Evolutionary conservation across 2,329 filamentous ascomycete genomes (phyloP).

Genomic region (Lecanicillium sp.): DNA sequence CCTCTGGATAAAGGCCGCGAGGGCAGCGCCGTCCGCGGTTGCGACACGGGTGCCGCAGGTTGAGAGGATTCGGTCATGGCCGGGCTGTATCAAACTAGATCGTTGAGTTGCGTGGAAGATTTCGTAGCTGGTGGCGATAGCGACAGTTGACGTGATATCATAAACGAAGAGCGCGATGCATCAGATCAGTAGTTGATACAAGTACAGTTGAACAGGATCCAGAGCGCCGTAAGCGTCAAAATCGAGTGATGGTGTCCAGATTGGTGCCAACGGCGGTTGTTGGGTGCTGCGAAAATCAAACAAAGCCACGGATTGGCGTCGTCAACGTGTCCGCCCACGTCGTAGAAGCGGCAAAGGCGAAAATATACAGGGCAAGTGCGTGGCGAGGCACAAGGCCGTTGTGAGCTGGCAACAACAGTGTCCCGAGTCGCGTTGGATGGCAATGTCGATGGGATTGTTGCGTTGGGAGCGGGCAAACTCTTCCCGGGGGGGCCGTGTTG

Average conservation of each 20-base stretch:
- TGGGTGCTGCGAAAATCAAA: slow-evolving; percentile 9
- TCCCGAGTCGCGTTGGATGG: not conserved
- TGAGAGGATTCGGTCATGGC: slow-evolving; percentile 28
- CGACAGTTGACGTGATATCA: slow-evolving; percentile 7
- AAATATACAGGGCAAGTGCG: slow-evolving; percentile 6
- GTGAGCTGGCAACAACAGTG: not conserved
- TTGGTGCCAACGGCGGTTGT: not conserved
- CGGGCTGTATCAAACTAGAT: slow-evolving; percentile 1
- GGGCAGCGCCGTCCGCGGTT: slow-evolving; percentile 32
- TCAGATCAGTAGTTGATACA: slow-evolving; percentile 3
- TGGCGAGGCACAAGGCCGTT: slow-evolving; percentile 4
- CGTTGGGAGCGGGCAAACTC: slow-evolving; percentile 8
- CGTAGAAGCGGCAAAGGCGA: slow-evolving; percentile 1
- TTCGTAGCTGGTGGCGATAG: not conserved
- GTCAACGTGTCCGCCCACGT: slow-evolving; percentile 2
- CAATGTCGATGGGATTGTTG: slow-evolving; percentile 3
- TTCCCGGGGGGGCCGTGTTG: not conserved
- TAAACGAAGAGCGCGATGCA: slow-evolving; percentile 4
- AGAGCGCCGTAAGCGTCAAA: not conserved
- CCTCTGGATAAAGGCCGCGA: slow-evolving; percentile 32
- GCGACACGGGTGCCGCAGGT: slow-evolving; percentile 21
- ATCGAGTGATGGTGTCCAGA: not conserved
- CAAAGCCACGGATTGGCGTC: not conserved
- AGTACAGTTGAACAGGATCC: not conserved
- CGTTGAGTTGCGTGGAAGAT: not conserved